Base-by-base conservation (phyloP, 2,329 filamentous ascomycete genomes). In the Fonsecaea monophora region DNA sequence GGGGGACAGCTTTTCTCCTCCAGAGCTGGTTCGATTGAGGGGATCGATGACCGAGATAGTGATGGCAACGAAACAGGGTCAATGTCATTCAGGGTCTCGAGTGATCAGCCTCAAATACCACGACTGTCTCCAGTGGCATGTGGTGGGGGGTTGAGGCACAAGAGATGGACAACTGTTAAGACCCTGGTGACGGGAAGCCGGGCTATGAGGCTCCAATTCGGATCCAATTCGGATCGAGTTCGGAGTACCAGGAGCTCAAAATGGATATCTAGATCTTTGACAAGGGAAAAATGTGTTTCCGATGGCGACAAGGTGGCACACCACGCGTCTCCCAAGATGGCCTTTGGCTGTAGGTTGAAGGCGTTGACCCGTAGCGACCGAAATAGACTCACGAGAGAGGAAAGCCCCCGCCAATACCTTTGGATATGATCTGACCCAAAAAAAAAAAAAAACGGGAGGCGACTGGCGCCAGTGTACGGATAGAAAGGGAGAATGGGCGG, bases 391-490 rank as follows among this genome's bases (percentile, higher is more conserved):
- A 48, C 57, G 59, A 61, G 45, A 53, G 58, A 60, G 40, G 45
- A 67, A 60, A 54, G 42, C 55, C 37, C 64, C 60, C 53, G 56
- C 54, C 50, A 50, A 61, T 56, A 30, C 15, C 56, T 34, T 35
- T 37, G 53, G 25, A 58, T 45, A 64, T 61, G 53, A 67, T 48
- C 60, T 53, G 60, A 62, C 40, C 25, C 25, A 25, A 25, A 25
- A 25, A 25, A 42, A 42, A 59, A 15, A 60, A 61, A 25, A 70
- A 71, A 68, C 66, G 25, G 25, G 61, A 54, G 68, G 71, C 71
- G 71, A 67, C 71, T 71, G 69, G 70, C 70, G 71, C 71, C 71
- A 66, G 60, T 73, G 67, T 73, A 72, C 64, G 64, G 68, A 69
- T 69, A 64, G 57, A 53, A 67, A 60, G 25, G 64, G 65, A 53